Evolutionary conservation across 345 rosid genomes (phyloP), one percentile per base, ranked within the genome.

Genomic region (Cochlearia excelsa): DNA sequence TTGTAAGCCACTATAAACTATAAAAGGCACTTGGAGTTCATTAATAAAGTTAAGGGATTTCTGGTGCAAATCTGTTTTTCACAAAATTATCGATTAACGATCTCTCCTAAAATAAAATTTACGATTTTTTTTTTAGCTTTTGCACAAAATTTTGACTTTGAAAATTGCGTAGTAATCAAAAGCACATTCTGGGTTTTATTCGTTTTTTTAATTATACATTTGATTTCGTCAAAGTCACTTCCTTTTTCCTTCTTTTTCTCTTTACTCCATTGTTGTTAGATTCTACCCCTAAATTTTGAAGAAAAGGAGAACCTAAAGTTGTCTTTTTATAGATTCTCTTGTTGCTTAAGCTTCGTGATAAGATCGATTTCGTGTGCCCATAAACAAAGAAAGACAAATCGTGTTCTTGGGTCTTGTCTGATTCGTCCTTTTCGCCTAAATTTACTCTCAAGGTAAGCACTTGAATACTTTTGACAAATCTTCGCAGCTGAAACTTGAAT

Each of bases 361-460:
- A 43, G 73, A 51, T 66, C 51, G 6, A 16, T 73, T 78, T 11
- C 58, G 29, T 57, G 46, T 56, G 16, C 5, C 40, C 59, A 35
- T 53, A 11, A 51, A 10, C 23, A 59, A 40, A 4, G 58, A 48
- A 63, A 63, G 46, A 67, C 33, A 42, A 42, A 54, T 58, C 42
- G 44, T 59, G 65, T n/a, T 53, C 9, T 51, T 23, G 41, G 63
- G 80, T 80, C 82, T 79, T 70, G 68, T 78, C 83, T 82, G 71
- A 80, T 80, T 5, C 82, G 73, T 68, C 74, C 76, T 69, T 59
- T 70, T 52, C 65, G 43, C 78, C 73, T 73, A 61, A 67, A 70
- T 50, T 64, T 65, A 16, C 23, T 51, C 53, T 56, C 75, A 52
- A 72, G 56, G 65, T 59, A n/a, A 63, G 75, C 23, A 16, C 23